Evolutionary conservation across 75 land plant species (phyloP), one percentile per base, ranked within the genome.

Genomic region (Selaginella tamariscina): DNA sequence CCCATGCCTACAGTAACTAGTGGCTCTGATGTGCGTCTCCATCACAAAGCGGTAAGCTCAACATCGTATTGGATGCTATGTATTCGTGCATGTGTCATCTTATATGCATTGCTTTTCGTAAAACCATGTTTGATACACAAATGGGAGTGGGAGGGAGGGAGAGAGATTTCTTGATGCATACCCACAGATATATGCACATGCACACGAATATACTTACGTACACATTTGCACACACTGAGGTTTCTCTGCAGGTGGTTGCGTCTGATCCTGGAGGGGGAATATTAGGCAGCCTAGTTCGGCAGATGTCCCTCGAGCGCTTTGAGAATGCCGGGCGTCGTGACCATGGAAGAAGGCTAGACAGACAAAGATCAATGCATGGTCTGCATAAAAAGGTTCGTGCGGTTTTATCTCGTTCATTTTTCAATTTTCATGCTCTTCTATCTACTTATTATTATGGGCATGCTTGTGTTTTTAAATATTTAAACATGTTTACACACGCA

Each of bases 311-410:
- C 9, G 62, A 59, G 9, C 62, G 26, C 8, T 59, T 59, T 59
- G 62, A 59, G 21, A 59, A 59, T n/a, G 62, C 8, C 9, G 62
- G 62, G 23, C 62, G 5, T 2, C 18, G 62, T 8, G 62, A 9
- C 26, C 5, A 5, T 23, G 9, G 62, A n/a, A 59, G 26, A 27
- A 9, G 8, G 9, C n/a, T 59, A 27, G 62, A 59, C 5, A 59
- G 62, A 59, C 62, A 59, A 59, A 59, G 8, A 2, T 59, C 62
- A 23, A 59, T 26, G 27, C n/a, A 59, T n/a, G 62, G 62, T 59
- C 9, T 26, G 8, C 62, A 59, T 59, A 59, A 59, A 23, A 59
- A 59, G 62, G 62, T 59, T 2, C 8, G 26, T 59, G 8, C 18
- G 20, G 59, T 56, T 56, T 56, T 11, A 56, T 24, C 1, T 64